Evolutionary conservation across 768 basidiomycete species (phyloP), one percentile per base, ranked within the genome.

Genomic region (Leccinum sublutescens): DNA sequence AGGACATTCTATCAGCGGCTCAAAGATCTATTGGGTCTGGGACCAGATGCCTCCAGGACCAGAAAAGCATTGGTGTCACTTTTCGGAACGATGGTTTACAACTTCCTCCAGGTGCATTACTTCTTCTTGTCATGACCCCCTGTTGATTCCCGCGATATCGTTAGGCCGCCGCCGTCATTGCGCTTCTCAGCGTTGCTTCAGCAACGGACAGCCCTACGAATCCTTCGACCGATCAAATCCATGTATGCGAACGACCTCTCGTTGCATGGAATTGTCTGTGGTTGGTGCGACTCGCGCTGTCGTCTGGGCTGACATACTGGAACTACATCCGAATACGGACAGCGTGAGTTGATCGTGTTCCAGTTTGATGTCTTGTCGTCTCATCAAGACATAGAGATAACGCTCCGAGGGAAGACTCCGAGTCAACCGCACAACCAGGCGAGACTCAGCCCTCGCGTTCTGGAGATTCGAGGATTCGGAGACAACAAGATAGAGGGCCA

Each of bases 201-300:
- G 69, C 74, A 29, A 75, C 76, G 25, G 74, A 75, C 62, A 87
- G 83, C 62, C 82, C 82, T 2, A 76, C 71, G 1, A 50, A 76
- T 38, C 68, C 71, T 2, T 61, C 57, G 4, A 55, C 75, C 43
- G 80, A 77, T 51, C 88, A 90, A 73, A 87, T 87, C 78, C 64
- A 73, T 25, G 85, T 85, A 0, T 90, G 88, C 62, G 77, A 77
- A 48, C 79, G 83, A 17, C 88, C 88, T 8, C 70, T 90, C 25
- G 88, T 89, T 6, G 73, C 77, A 2, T 90, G 88, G 88, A 81
- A 85, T 54, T 77, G 79, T 36, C 74, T 90, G 5, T 90, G 88
- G 88, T 69, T 85, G 25, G 74, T 79, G 19, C 77, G 85, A 54
- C 81, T 81, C 2, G 67, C 76, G 11, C 64, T 88, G 36, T 81